Evolutionary conservation across 139 green algal genomes (phyloP).

Genomic region (Chlamydomonas schloesseri): DNA sequence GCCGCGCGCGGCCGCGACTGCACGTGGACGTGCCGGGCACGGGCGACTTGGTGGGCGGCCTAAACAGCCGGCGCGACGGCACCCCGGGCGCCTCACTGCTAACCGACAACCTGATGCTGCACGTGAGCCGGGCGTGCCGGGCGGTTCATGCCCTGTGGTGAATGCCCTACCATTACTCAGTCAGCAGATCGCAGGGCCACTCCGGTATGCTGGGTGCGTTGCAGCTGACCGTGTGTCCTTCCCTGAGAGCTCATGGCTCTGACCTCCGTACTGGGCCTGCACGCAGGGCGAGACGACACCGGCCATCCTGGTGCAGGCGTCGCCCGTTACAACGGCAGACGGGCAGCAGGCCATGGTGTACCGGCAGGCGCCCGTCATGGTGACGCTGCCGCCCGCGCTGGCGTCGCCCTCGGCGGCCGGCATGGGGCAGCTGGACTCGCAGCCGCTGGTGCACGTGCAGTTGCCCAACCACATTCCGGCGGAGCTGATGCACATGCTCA

Average conservation of each 20-base stretch:
- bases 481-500: conserved; percentile 20
- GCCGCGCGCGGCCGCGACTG: conserved; percentile 16
- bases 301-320: conserved; percentile 38
- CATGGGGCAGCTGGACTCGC: not conserved
- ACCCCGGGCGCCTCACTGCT: conserved; percentile 8
- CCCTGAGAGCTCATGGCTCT: too few relatives aligned
- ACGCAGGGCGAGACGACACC: conserved; percentile 36
- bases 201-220: too few relatives aligned
- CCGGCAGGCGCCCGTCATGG: conserved; percentile 18
- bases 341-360: conserved; percentile 34
- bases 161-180: too few relatives aligned
- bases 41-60: not conserved
- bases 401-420: not conserved
- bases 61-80: not conserved
- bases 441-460: conserved; percentile 32
- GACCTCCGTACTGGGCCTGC: too few relatives aligned
- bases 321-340: conserved; percentile 9
- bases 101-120: conserved; percentile 22
- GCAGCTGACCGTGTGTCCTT: too few relatives aligned
- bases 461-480: not conserved
- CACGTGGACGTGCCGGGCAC: conserved; percentile 34
- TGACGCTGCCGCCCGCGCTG: conserved; percentile 33
- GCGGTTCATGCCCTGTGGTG: too few relatives aligned
- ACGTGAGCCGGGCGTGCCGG: too few relatives aligned
- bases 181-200: too few relatives aligned